Evolutionary conservation across 1,284 basidiomycete species (phyloP).

Genomic region (Pisolithus thermaeus): DNA sequence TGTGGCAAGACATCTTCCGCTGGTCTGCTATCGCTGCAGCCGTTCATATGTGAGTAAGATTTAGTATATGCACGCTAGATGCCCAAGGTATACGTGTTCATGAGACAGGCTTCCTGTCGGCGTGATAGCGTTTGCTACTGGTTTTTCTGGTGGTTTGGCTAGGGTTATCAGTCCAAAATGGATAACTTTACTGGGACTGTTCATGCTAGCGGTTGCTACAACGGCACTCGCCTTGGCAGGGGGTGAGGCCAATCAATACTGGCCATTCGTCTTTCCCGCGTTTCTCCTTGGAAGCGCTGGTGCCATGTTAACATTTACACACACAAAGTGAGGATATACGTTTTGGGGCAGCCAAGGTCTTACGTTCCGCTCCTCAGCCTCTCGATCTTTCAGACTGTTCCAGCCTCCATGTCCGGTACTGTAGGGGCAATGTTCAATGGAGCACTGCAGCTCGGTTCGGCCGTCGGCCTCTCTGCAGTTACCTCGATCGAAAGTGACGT

Average conservation of each 20-base stretch:
- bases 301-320: slow-evolving; percentile 26
- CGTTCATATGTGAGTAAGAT: slow-evolving; percentile 27
- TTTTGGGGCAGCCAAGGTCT: background rate
- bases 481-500: slow-evolving; percentile 44
- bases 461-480: slow-evolving; percentile 42
- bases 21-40: slow-evolving; percentile 30
- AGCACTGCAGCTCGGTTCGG: slow-evolving; percentile 48
- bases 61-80: too few relatives aligned
- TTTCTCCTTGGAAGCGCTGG: slow-evolving; percentile 42
- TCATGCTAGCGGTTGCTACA: slow-evolving; percentile 35
- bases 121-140: slow-evolving; percentile 29
- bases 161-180: slow-evolving; percentile 36
- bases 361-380: slow-evolving; percentile 30
- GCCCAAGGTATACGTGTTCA: background rate
- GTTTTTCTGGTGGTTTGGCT: slow-evolving; percentile 35
- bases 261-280: slow-evolving; percentile 43
- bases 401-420: slow-evolving; percentile 43
- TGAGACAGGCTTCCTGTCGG: slow-evolving; percentile 34
- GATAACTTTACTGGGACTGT: slow-evolving; percentile 38
- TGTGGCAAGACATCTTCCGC: slow-evolving; percentile 34
- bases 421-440: slow-evolving; percentile 53
- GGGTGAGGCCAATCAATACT: slow-evolving; percentile 35
- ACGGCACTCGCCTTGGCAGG: slow-evolving; percentile 39
- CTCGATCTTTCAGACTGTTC: slow-evolving; percentile 44
- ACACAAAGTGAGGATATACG: slow-evolving; percentile 31